These are phyloP conservation scores for Starmerella riodocensis DNA, from an alignment of 805 yeast species.

Conservation along the genomic window DNA sequence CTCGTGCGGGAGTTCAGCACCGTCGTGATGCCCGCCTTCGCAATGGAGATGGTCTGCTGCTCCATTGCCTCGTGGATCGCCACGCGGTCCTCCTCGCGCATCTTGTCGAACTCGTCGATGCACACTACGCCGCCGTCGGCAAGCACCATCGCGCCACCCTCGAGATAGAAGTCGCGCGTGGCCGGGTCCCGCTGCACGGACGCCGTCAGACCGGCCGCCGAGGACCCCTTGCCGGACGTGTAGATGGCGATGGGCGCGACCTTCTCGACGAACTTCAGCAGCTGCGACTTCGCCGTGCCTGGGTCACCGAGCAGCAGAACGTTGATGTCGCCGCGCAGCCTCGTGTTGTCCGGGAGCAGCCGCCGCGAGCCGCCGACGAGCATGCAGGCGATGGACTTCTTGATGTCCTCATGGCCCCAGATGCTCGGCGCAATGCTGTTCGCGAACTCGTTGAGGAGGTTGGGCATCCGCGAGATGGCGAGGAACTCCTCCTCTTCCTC, in stretches of 20 bases:
- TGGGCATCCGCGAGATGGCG: slow-evolving; percentile 65
- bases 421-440: slow-evolving; percentile 92
- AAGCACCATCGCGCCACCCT: slow-evolving; percentile 99
- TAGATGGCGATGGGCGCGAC: slow-evolving; percentile 89
- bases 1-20: slow-evolving; percentile 91
- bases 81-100: slow-evolving; percentile 97
- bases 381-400: slow-evolving; percentile 82
- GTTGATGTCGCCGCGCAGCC: slow-evolving; percentile 93
- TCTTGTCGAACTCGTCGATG: slow-evolving; percentile 97
- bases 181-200: slow-evolving; percentile 81
- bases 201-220: slow-evolving; percentile 99
- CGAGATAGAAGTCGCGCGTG: slow-evolving; percentile 84
- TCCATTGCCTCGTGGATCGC: slow-evolving; percentile 99
- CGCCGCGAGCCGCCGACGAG: slow-evolving; percentile 91
- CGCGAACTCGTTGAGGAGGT: slow-evolving; percentile 74
- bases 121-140: slow-evolving; percentile 99
- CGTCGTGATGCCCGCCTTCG: slow-evolving; percentile 97
- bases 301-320: slow-evolving; percentile 93
- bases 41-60: slow-evolving; percentile 96
- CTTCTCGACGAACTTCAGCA: slow-evolving; percentile 87
- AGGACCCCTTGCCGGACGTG: slow-evolving; percentile 97
- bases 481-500: slow-evolving; percentile 90
- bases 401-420: slow-evolving; percentile 85
- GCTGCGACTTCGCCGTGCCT: slow-evolving; percentile 96
- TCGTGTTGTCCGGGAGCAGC: slow-evolving; percentile 85